Conservation (phyloP, 2,329 filamentous ascomycete species). For the Spiromastix sp. region DNA sequence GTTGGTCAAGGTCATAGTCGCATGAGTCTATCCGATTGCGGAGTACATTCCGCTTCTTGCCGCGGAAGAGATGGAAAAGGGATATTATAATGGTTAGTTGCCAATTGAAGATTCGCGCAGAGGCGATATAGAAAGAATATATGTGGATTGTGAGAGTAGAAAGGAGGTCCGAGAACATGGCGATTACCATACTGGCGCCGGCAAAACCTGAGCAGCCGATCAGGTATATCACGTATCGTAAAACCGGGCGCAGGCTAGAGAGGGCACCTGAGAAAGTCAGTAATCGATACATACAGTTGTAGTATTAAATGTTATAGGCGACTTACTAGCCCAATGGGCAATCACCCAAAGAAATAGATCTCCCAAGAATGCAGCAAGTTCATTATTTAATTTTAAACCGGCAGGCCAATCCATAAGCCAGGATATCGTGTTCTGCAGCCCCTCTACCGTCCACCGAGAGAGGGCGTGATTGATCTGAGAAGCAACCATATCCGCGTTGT, state of each 20-base stretch:
- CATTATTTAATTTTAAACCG: slow-evolving; percentile 87
- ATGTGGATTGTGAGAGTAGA: slow-evolving; percentile 91
- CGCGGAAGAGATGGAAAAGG: slow-evolving; percentile 95
- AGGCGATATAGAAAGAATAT: slow-evolving; percentile 95
- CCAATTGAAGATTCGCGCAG: slow-evolving; percentile 96
- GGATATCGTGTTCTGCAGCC: slow-evolving; percentile 74
- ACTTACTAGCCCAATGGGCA: slow-evolving; percentile 84
- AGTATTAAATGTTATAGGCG: background rate
- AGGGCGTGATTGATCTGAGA: slow-evolving; percentile 66
- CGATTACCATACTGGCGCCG: slow-evolving; percentile 92
- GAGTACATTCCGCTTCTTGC: slow-evolving; percentile 94
- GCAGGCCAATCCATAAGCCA: slow-evolving; percentile 97
- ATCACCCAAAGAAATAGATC: slow-evolving; percentile 98
- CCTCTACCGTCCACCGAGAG: slow-evolving; percentile 74
- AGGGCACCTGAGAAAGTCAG: slow-evolving; percentile 53
- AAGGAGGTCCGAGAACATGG: slow-evolving; percentile 85
- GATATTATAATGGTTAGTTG: slow-evolving; percentile 93
- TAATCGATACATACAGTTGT: background rate
- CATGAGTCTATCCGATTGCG: slow-evolving; percentile 97
- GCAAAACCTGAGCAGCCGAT: slow-evolving; percentile 93
- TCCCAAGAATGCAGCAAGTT: slow-evolving; percentile 85
- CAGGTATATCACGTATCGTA: slow-evolving; percentile 83
- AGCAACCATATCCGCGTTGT: slow-evolving; percentile 80
- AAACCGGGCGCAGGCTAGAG: slow-evolving; percentile 60
- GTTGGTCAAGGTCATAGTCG: slow-evolving; percentile 95